Conservation (phyloP, 108 stramenopile species). For the Pseudonitzschia pungens region DNA sequence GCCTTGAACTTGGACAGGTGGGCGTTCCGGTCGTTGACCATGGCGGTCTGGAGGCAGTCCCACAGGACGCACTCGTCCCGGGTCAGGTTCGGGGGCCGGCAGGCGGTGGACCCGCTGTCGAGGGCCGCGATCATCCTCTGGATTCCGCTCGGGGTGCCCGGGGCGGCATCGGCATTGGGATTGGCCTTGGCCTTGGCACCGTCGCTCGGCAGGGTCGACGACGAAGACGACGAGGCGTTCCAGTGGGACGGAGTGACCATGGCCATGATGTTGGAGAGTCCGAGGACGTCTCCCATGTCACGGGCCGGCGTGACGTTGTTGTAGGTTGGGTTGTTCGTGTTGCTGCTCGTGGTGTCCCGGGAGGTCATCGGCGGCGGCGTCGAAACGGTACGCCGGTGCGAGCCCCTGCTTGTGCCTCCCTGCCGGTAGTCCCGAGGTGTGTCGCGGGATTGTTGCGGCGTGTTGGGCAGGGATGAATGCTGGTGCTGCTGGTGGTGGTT, state of each 20-base stretch:
- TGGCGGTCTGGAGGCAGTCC: slow-evolving; percentile 38
- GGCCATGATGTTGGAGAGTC: neutral
- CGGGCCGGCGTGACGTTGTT: neutral
- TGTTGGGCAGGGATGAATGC: neutral
- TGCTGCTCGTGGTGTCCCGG: neutral
- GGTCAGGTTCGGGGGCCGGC: slow-evolving; percentile 31
- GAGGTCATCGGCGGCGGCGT: too few relatives aligned
- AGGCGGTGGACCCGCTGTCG: slow-evolving; percentile 4
- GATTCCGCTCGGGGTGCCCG: neutral
- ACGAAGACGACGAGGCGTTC: neutral
- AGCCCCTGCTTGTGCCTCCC: neutral
- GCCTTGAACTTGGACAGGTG: slow-evolving; percentile 5
- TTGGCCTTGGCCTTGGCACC: neutral
- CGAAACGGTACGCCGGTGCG: too few relatives aligned
- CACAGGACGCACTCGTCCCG: slow-evolving; percentile 39
- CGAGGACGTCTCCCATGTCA: neutral
- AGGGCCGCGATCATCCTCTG: slow-evolving; percentile 24
- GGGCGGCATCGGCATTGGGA: too few relatives aligned
- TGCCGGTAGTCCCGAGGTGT: neutral
- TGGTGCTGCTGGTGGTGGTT: neutral
- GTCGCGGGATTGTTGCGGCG: neutral
- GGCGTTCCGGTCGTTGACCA: slow-evolving; percentile 21
- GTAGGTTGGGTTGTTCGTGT: neutral
- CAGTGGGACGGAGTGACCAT: slow-evolving; percentile 9
- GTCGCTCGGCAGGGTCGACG: neutral